Evolutionary conservation across 2,329 filamentous ascomycete species (phyloP).

Genomic region (Aspergillus thermomutatus): DNA sequence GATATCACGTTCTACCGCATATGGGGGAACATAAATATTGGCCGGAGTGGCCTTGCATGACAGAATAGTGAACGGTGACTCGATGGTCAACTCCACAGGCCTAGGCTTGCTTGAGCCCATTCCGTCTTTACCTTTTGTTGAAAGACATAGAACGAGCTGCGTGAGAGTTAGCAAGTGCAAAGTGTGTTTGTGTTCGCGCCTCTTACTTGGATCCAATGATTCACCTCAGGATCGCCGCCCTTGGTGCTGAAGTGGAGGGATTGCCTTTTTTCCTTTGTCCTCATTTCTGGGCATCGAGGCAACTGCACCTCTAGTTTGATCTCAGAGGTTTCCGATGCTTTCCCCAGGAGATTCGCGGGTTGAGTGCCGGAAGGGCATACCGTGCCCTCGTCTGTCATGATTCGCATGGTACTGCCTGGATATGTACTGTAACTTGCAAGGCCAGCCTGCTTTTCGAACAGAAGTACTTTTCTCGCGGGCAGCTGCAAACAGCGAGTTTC

Average conservation of each 20-base stretch:
- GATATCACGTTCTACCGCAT: conserved; percentile 57
- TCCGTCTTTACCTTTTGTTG: conserved; percentile 65
- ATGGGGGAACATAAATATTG: conserved; percentile 81
- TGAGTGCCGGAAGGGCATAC: conserved; percentile 57
- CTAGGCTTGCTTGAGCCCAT: conserved; percentile 74
- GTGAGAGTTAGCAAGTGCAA: conserved; percentile 6
- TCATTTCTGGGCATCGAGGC: conserved; percentile 82
- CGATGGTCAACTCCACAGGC: conserved; percentile 94
- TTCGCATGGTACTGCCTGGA: conserved; percentile 69
- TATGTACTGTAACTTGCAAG: conserved; percentile 70
- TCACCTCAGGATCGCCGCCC: conserved; percentile 89
- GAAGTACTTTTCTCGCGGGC: conserved; percentile 74
- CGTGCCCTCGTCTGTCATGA: conserved; percentile 77
- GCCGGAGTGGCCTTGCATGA: conserved; percentile 87
- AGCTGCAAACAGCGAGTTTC: conserved; percentile 81
- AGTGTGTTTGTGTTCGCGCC: too few species aligned
- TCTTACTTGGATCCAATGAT: conserved; percentile 92
- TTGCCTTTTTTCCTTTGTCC: conserved; percentile 62
- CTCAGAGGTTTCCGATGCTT: conserved; percentile 83
- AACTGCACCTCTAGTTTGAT: conserved; percentile 93
- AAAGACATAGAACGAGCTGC: conserved; percentile 88
- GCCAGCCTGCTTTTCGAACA: conserved; percentile 86
- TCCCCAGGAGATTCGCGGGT: conserved; percentile 73
- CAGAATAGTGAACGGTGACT: conserved; percentile 89
- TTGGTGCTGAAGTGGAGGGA: conserved; percentile 85